Conservation (phyloP, 257 asterid genomes). For the Plantago ovata region DNA sequence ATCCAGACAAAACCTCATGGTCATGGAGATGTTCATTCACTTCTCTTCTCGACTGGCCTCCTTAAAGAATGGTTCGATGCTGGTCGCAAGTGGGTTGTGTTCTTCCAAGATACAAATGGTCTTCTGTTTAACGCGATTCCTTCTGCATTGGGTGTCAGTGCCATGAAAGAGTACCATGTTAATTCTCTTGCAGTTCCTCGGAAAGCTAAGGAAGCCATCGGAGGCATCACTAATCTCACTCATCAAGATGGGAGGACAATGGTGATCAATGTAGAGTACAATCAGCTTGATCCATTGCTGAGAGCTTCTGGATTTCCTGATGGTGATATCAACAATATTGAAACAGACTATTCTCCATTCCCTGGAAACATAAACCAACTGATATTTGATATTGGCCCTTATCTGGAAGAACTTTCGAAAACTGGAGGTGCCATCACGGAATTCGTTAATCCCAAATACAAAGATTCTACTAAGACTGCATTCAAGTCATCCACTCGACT, state of each 20-base stretch:
- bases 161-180: constrained; percentile 70
- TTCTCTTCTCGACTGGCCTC: constrained; percentile 87
- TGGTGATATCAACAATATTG: constrained; percentile 91
- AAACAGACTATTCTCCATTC: constrained; percentile 94
- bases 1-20: constrained; percentile 99
- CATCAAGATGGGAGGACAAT: constrained; percentile 94
- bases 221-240: constrained; percentile 90
- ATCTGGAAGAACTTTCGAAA: constrained; percentile 84
- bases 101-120: constrained; percentile 98
- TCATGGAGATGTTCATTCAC: constrained; percentile 98
- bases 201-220: constrained; percentile 99
- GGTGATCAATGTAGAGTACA: constrained; percentile 99
- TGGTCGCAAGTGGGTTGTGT: constrained; percentile 90
- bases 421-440: constrained; percentile 92
- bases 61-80: constrained; percentile 78
- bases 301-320: constrained; percentile 90
- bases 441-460: constrained; percentile 96
- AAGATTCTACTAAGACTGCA: constrained; percentile 82
- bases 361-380: constrained; percentile 99
- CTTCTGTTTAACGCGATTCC: constrained; percentile 98
- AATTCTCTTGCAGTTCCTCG: too few species aligned
- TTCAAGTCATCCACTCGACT: constrained; percentile 98
- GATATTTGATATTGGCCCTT: constrained; percentile 83
- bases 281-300: constrained; percentile 97
- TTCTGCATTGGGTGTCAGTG: constrained; percentile 90